phyloP scores from a whole-genome alignment of 352 stramenopile genomes.

The Globisporangium recalcitrans region DNA sequence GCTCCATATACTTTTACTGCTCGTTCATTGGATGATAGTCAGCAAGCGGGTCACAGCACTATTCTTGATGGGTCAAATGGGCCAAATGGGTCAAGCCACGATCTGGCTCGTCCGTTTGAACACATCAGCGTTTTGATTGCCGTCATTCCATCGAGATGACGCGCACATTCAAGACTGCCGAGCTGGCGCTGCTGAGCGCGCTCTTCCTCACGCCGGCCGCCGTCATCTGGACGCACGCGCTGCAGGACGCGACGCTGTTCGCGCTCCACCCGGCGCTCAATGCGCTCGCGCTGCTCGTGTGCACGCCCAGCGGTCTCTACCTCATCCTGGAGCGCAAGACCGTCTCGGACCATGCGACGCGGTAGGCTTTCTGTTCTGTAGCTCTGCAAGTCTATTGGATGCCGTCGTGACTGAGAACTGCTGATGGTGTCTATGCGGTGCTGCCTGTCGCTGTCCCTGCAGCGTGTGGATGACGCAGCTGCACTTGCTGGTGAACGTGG shows the following conservation, averaged over 20 bases:
- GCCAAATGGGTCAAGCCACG: no score
- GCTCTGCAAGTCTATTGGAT: no score
- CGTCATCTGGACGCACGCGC: slow-evolving; percentile 40
- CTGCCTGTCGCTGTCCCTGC: slow-evolving; percentile 3
- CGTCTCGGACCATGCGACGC: slow-evolving; percentile 29
- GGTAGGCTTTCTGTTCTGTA: slow-evolving; percentile 21
- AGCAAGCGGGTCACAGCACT: no score
- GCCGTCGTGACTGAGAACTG: no score
- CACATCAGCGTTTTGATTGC: no score
- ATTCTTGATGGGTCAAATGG: no score
- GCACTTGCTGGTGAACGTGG: slow-evolving; percentile 47
- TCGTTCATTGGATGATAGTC: no score
- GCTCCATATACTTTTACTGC: no score
- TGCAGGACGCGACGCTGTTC: slow-evolving; percentile 42
- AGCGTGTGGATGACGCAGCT: slow-evolving; percentile 54
- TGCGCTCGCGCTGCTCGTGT: slow-evolving; percentile 44
- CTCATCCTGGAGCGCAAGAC: slow-evolving; percentile 50
- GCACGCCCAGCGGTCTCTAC: slow-evolving; percentile 51
- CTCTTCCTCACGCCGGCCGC: slow-evolving; percentile 51
- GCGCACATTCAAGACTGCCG: not conserved
- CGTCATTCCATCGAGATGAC: not conserved
- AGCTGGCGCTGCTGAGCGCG: slow-evolving; percentile 22
- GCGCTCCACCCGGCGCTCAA: slow-evolving; percentile 52
- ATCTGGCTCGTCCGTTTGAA: no score
- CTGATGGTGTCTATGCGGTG: not conserved